A percentile compares a stretch with the other conserved stretches of the same genome.
Conservation (phyloP, 768 basidiomycete genomes). For the Daedaleopsis nitida region DNA sequence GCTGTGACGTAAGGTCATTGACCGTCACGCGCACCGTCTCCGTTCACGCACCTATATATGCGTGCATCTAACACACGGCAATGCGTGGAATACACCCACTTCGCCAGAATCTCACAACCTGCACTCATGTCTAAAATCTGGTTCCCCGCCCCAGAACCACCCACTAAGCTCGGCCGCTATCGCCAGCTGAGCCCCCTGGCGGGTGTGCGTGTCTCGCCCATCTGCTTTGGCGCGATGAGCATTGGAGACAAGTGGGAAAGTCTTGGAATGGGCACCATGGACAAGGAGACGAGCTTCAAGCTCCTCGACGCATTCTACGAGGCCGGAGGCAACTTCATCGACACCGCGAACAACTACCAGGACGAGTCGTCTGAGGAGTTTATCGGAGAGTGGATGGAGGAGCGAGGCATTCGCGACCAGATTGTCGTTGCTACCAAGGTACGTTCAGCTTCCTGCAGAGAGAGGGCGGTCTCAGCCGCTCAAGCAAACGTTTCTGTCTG, state of each 20-base stretch:
- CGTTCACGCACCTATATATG: too few species aligned
- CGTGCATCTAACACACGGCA: too few species aligned
- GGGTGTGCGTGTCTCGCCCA: slow-evolving; percentile 39
- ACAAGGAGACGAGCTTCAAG: slow-evolving; percentile 38
- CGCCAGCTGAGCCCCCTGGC: slow-evolving; percentile 37
- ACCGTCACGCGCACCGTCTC: too few species aligned
- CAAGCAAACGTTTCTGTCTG: too few species aligned
- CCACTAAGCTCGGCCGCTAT: slow-evolving; percentile 27
- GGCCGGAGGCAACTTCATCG: slow-evolving; percentile 36
- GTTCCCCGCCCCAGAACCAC: not conserved
- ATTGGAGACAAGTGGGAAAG: slow-evolving; percentile 26
- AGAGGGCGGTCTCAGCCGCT: too few species aligned
- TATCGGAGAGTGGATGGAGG: slow-evolving; percentile 46
- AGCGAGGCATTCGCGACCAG: slow-evolving; percentile 37
- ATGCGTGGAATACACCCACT: too few species aligned
- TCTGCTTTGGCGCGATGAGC: slow-evolving; percentile 36
- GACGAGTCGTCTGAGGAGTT: slow-evolving; percentile 38
- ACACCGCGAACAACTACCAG: slow-evolving; percentile 41
- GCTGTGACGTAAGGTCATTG: too few species aligned
- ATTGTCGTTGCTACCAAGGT: slow-evolving; percentile 38
- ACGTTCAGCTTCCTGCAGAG: too few species aligned
- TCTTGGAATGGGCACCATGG: slow-evolving; percentile 34
- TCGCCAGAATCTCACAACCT: too few species aligned
- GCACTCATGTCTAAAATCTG: not conserved
- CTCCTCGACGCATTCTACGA: slow-evolving; percentile 42